phyloP scores from a whole-genome alignment of 768 basidiomycete genomes.

The Russula compacta region DNA sequence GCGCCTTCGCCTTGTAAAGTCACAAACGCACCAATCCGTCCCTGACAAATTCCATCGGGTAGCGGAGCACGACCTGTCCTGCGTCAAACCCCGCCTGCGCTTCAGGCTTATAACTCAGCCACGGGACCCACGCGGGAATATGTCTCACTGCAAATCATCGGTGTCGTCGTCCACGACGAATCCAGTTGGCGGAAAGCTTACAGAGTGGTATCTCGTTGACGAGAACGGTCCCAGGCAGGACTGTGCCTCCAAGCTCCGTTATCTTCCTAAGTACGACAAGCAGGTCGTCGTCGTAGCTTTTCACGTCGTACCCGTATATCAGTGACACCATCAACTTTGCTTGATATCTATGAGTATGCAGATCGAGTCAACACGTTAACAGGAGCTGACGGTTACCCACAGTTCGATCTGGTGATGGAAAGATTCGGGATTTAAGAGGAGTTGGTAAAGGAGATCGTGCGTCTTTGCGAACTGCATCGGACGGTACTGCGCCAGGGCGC shows the following conservation, averaged over 20 bases:
- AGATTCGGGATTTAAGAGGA: not conserved
- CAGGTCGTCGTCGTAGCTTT: not conserved
- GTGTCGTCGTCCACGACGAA: not conserved
- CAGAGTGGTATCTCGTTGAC: slow-evolving; percentile 6
- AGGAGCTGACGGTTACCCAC: not conserved
- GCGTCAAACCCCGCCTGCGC: not conserved
- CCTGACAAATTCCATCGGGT: slow-evolving; percentile 7
- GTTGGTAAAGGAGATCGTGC: not conserved
- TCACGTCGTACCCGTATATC: slow-evolving; percentile 6
- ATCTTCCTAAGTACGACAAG: slow-evolving; percentile 2
- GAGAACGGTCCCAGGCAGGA: slow-evolving; percentile 2
- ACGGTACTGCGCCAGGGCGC: slow-evolving; percentile 2
- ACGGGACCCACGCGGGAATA: slow-evolving; percentile 6
- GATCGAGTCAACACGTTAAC: not conserved
- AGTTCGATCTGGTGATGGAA: not conserved
- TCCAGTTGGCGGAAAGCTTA: not conserved
- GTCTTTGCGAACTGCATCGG: slow-evolving; percentile 10
- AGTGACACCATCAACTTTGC: slow-evolving; percentile 5
- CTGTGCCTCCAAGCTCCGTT: slow-evolving; percentile 3
- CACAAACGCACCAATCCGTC: slow-evolving; percentile 1
- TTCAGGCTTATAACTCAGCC: slow-evolving; percentile 2
- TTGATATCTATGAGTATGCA: not conserved
- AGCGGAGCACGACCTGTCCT: slow-evolving; percentile 7
- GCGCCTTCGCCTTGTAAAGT: not conserved
- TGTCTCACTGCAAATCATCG: not conserved